Evolutionary conservation across 2,329 filamentous ascomycete genomes (phyloP), one percentile per base, ranked within the genome.

Genomic region (Lojkania enalia): DNA sequence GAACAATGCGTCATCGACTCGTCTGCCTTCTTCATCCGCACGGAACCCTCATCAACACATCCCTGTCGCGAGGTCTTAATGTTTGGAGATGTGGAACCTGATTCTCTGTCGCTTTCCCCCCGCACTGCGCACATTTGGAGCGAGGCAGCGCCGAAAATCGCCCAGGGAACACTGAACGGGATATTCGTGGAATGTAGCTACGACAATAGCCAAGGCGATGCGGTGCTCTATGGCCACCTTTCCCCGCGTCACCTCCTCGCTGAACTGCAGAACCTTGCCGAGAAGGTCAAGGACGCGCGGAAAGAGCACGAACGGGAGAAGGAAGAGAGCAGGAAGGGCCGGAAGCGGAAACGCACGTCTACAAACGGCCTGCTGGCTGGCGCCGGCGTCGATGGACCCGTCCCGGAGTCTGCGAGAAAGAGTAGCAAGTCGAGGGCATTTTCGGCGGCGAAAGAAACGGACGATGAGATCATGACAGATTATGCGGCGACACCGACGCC

Each of bases 141-240:
- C 54, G 88, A 94, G 61, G 92, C 92, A 0, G 92, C 91, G 0
- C 86, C 86, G 6, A 96, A 95, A 64, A 84, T 99, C 19, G 86
- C 78, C 0, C 73, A 77, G 0, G 88, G 89, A 1, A 77, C 79
- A 3, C 77, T 99, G 0, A 80, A 78, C 0, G 92, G 86, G 9
- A 87, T 99, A 11, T 92, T 97, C 63, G 95, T 99, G 57, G 94
- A 99, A 74, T 97, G 92, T 69, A 95, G 89, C 50, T 99, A 92
- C 67, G 87, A 90, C 49, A 86, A 96, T 66, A 81, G 82, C 5
- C 86, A 90, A 59, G 78, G 82, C 16, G 85, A 94, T 48, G 84
- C 87, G 38, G 81, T 85, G 0, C 77, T 99, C 0, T 99, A 90
- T 54, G 94, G 94, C 0, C 94, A 99, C 59, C 75, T 99, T 12